Conservation (phyloP, 2,329 filamentous ascomycete genomes). For the Penicillium olsonii region DNA sequence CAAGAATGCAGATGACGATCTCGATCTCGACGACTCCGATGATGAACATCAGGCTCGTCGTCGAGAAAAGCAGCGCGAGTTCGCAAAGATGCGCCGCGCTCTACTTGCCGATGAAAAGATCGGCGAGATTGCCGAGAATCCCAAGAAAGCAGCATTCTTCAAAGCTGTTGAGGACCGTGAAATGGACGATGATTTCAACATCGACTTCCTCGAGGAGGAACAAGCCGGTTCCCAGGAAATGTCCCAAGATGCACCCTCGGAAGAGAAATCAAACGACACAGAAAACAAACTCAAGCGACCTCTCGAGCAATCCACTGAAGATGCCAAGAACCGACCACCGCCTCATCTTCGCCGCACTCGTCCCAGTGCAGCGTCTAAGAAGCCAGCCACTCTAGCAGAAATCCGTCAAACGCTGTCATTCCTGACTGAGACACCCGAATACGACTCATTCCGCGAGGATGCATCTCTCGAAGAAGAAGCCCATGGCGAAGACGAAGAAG, state of each 20-base stretch:
- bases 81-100: conserved; percentile 87
- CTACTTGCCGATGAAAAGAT: conserved; percentile 86
- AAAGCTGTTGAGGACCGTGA: conserved; percentile 83
- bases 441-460: conserved; percentile 57
- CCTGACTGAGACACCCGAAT: conserved; percentile 70
- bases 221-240: conserved; percentile 45
- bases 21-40: conserved; percentile 87
- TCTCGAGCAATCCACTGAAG: conserved; percentile 40
- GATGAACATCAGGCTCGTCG: conserved; percentile 74
- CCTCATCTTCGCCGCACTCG: conserved; percentile 64
- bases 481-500: conserved; percentile 15
- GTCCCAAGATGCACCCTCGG: conserved; percentile 26
- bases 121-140: conserved; percentile 84
- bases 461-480: conserved; percentile 50
- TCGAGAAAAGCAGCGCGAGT: conserved; percentile 81
- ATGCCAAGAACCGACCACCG: conserved; percentile 56
- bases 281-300: conserved; percentile 44
- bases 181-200: conserved; percentile 69
- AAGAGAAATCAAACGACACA: conserved; percentile 23
- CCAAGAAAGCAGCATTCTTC: conserved; percentile 87
- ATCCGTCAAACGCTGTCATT: conserved; percentile 82
- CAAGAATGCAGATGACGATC: conserved; percentile 69
- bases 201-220: conserved; percentile 66
- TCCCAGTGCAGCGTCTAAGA: conserved; percentile 57
- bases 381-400: conserved; percentile 74